These are phyloP conservation scores for Suhomyces bolitotheri DNA, from an alignment of 1,139 yeast species.

Conservation along the genomic window DNA sequence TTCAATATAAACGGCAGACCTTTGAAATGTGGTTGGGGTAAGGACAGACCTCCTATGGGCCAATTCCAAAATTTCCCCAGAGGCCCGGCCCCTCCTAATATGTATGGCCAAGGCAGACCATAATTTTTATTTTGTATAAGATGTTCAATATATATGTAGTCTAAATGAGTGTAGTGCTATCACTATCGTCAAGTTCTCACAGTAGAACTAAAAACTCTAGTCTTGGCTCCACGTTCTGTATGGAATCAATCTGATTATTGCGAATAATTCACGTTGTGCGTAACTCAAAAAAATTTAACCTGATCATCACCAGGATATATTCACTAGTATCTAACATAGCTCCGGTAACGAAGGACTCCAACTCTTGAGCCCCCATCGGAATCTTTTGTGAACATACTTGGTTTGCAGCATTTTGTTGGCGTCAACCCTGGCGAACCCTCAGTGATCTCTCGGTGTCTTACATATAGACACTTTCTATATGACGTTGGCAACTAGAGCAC, in stretches of 20 bases:
- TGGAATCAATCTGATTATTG: no score
- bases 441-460: neutral
- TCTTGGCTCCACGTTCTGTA: constrained; percentile 1
- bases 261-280: neutral
- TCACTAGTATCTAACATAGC: no score
- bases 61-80: constrained; percentile 39
- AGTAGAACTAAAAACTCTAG: no score
- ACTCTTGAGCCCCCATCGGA: no score
- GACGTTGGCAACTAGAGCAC: constrained; percentile 6
- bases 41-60: constrained; percentile 49
- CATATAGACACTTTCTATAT: constrained; percentile 2
- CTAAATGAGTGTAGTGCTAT: neutral
- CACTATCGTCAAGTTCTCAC: neutral
- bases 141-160: constrained; percentile 7
- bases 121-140: constrained; percentile 1
- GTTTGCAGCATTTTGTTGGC: no score
- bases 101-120: constrained; percentile 7
- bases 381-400: no score
- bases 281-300: constrained; percentile 4
- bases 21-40: constrained; percentile 88
- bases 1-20: constrained; percentile 75
- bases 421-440: no score
- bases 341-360: no score
- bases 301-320: no score
- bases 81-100: constrained; percentile 16